Conservation (phyloP, 108 stramenopile species). For the Skeletonema costatum region DNA sequence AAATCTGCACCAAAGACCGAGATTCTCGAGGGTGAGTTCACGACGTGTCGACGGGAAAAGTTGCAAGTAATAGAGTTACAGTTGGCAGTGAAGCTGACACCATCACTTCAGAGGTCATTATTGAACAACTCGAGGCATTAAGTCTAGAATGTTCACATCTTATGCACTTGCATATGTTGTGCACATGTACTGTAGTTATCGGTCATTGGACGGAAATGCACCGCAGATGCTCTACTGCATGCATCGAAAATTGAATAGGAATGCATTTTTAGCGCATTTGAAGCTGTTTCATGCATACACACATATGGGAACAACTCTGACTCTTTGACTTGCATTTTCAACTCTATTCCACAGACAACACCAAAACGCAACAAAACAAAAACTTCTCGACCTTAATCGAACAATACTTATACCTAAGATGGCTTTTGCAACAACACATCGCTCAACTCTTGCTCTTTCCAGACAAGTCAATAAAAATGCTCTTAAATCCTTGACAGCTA, state of each 20-base stretch:
- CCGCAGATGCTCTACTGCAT: neutral
- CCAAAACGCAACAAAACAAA: neutral
- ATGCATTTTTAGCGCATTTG: neutral
- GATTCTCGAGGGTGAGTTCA: neutral
- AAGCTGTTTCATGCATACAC: neutral
- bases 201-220: neutral
- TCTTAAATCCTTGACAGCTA: neutral
- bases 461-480: constrained; percentile 8
- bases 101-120: neutral
- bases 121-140: neutral
- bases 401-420: neutral
- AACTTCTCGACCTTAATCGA: neutral
- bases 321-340: neutral
- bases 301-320: neutral
- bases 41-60: neutral
- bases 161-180: neutral
- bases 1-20: neutral
- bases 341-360: neutral
- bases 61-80: neutral
- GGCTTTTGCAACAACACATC: constrained; percentile 10
- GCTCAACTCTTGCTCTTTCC: constrained; percentile 2
- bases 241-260: neutral
- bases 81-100: neutral
- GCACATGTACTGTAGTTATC: neutral
- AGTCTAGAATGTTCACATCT: neutral